Base-by-base conservation (phyloP, 805 yeast genomes). In the Suhomyces sp. region DNA sequence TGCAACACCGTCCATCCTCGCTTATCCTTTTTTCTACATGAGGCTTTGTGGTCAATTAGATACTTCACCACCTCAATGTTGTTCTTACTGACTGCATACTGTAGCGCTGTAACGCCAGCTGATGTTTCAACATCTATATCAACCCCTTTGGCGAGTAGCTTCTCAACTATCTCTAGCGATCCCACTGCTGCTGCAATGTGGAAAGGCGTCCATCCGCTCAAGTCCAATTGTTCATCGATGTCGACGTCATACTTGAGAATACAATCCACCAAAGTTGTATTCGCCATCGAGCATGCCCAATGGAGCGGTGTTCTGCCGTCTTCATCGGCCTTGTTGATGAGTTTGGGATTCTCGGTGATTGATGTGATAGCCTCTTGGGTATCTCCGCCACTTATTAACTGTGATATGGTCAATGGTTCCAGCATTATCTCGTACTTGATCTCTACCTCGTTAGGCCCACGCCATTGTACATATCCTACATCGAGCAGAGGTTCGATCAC, bases 161-260 rank as follows among this genome's bases (percentile, higher is more conserved):
- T 60, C 8, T 78, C 72, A 3, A 90, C 60, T 7, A 86, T 77
- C 6, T 73, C 76, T 22, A 74, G 59, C 60, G 83, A 81, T 0
- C 97, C 97, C 2, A 86, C 75, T 0, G 97, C 81, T 0, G 88
- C 79, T 0, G 94, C 90, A 49, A 93, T 85, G 67, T 92, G 97
- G 33, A 90, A 62, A 0, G 96, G 90, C 0, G 93, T 86, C 97
- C 97, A 92, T 0, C 96, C 96, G 9, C 92, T 77, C 17, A 80
- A 85, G 66, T 92, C 98, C 0, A 59, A 64, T 60, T 77, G 66
- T 3, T 86, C 88, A 63, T 90, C 94, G 10, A 90, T 66, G 57
- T 90, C 93, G 23, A 80, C 69, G 33, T 73, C 72, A 15, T 41
- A 44, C 27, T 64, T 53, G 50, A 51, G 66, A 55, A 73, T 36